A percentile compares a stretch with the other conserved stretches of the same genome.
Evolutionary conservation across 202 grass and related monocot genomes (phyloP).

Genomic region (Setaria italica): DNA sequence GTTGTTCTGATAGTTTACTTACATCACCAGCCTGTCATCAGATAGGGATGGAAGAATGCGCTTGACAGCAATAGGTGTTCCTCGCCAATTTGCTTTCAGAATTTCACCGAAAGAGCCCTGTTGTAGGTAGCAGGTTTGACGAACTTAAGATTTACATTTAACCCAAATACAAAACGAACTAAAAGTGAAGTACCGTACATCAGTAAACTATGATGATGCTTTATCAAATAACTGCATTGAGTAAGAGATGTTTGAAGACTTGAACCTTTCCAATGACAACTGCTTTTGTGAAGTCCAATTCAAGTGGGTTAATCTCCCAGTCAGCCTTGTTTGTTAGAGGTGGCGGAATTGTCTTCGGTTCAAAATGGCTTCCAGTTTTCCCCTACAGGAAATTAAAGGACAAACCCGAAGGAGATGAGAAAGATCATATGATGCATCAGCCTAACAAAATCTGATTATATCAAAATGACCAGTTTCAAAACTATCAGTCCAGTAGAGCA

Average conservation of each 20-base stretch:
- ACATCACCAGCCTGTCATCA: slow-evolving; percentile 95
- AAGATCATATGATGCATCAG: slow-evolving; percentile 15
- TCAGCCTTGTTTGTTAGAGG: slow-evolving; percentile 98
- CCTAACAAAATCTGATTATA: slow-evolving; percentile 31
- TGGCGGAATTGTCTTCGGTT: slow-evolving; percentile 91
- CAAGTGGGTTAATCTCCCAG: slow-evolving; percentile 95
- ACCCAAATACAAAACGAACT: slow-evolving; percentile 19
- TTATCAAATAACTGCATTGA: slow-evolving; percentile 33
- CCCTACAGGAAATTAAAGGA: slow-evolving; percentile 62
- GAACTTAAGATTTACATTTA: slow-evolving; percentile 30
- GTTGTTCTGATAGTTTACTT: slow-evolving; percentile 45
- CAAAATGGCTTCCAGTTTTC: slow-evolving; percentile 99
- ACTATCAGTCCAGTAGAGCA: not conserved
- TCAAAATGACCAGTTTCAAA: not conserved
- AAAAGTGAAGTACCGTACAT: not conserved
- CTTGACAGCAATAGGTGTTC: slow-evolving; percentile 97
- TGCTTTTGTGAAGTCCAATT: slow-evolving; percentile 89
- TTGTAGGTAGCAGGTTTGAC: slow-evolving; percentile 43
- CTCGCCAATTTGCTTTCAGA: slow-evolving; percentile 98
- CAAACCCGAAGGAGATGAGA: slow-evolving; percentile 22
- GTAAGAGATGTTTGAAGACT: slow-evolving; percentile 16
- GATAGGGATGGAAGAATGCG: slow-evolving; percentile 99
- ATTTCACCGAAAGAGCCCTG: slow-evolving; percentile 99
- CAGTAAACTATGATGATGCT: slow-evolving; percentile 9
- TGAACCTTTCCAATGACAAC: slow-evolving; percentile 87